Conservation (phyloP, 805 yeast genomes). For the Kuraishia molischiana region DNA sequence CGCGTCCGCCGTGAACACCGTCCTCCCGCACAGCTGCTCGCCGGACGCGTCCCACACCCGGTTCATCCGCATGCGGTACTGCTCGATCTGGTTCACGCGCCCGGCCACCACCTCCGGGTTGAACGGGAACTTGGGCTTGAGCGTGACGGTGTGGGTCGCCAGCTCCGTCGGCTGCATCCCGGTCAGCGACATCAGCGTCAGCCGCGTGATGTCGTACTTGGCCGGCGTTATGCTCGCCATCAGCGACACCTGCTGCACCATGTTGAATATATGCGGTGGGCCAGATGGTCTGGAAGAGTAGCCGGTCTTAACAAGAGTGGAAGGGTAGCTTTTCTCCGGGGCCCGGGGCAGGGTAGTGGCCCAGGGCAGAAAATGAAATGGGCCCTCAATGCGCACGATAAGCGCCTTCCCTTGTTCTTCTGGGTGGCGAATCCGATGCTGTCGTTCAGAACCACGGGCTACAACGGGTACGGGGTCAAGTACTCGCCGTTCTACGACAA, state of each 20-base stretch:
- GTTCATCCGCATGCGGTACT: constrained; percentile 38
- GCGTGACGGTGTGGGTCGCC: constrained; percentile 36
- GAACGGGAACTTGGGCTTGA: constrained; percentile 41
- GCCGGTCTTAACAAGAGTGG: no score
- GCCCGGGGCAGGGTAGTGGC: no score
- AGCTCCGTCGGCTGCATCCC: constrained; percentile 36
- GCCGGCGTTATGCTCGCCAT: constrained; percentile 33
- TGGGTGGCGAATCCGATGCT: constrained; percentile 36
- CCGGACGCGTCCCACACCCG: constrained; percentile 31
- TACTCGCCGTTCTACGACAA: constrained; percentile 91
- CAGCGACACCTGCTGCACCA: constrained; percentile 48
- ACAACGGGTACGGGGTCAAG: constrained; percentile 77
- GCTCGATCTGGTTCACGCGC: constrained; percentile 47
- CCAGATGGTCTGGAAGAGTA: background rate
- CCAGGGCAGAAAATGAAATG: no score
- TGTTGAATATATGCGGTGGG: constrained; percentile 7
- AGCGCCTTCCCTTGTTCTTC: no score
- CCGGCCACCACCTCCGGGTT: constrained; percentile 46
- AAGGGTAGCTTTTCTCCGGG: no score
- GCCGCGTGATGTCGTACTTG: constrained; percentile 29
- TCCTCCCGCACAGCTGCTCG: constrained; percentile 4
- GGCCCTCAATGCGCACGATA: no score
- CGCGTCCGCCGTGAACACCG: constrained; percentile 7
- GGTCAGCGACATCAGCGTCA: constrained; percentile 42
- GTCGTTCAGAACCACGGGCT: constrained; percentile 65